phyloP scores from a whole-genome alignment of 306 rosid species.

The cucumber (Cucumis sativus) region DNA sequence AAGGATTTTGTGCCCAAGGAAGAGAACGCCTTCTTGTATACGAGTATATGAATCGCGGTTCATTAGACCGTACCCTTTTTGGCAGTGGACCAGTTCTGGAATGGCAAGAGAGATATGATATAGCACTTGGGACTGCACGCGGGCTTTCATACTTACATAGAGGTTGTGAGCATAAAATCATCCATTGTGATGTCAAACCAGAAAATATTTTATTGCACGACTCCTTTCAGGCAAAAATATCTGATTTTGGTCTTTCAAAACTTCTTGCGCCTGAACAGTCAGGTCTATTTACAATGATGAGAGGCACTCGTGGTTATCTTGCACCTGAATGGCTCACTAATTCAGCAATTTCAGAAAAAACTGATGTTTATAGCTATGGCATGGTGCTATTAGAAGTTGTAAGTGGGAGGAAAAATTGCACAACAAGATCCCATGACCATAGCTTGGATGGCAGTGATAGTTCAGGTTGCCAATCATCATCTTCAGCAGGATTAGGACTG shows the following conservation, averaged over 20 bases:
- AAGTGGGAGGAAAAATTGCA: conserved; percentile 72
- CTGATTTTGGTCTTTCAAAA: conserved; percentile 91
- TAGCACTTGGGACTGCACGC: conserved; percentile 78
- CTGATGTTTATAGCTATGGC: conserved; percentile 85
- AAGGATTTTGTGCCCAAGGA: conserved; percentile 73
- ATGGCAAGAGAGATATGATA: conserved; percentile 78
- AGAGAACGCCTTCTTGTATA: conserved; percentile 65
- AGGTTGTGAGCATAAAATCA: conserved; percentile 72
- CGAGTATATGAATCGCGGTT: conserved; percentile 86
- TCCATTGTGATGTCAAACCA: conserved; percentile 88
- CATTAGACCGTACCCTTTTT: conserved; percentile 65
- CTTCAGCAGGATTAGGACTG: conserved; percentile 35
- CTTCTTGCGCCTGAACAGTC: conserved; percentile 68
- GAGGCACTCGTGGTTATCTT: conserved; percentile 91
- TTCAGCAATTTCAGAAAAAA: conserved; percentile 70
- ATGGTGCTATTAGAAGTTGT: conserved; percentile 85
- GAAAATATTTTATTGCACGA: conserved; percentile 83
- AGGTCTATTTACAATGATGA: conserved; percentile 84
- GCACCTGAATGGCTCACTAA: conserved; percentile 96
- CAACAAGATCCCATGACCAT: conserved; percentile 38
- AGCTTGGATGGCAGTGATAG: conserved; percentile 46
- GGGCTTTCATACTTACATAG: conserved; percentile 84
- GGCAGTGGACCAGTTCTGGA: conserved; percentile 65
- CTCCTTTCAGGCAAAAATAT: conserved; percentile 62
- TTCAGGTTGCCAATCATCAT: conserved; percentile 35